A percentile compares a stretch with the other conserved stretches of the same genome.
phyloP scores from a whole-genome alignment of 768 basidiomycete genomes.

The Hygrocybe punicea region DNA sequence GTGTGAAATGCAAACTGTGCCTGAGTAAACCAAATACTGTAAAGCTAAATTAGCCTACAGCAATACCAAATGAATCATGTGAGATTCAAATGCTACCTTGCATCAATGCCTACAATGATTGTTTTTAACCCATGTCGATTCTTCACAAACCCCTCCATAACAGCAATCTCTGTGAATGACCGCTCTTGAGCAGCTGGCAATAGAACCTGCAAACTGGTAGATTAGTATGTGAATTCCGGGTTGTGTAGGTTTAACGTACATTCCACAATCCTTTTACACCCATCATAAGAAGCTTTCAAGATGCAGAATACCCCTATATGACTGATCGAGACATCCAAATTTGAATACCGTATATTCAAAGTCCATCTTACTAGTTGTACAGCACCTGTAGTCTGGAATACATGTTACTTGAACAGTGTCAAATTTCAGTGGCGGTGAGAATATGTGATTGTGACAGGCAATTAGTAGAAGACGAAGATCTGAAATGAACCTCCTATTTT shows the following conservation, averaged over 20 bases:
- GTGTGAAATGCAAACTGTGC: neutral
- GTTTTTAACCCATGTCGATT: slow-evolving; percentile 1
- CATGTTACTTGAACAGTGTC: neutral
- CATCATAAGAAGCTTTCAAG: neutral
- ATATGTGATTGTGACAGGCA: too few species aligned
- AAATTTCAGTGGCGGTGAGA: neutral
- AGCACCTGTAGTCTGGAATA: neutral
- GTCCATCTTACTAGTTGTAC: neutral
- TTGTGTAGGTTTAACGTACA: neutral
- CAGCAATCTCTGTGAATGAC: neutral
- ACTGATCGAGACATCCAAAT: neutral
- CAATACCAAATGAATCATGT: neutral
- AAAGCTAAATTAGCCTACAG: neutral
- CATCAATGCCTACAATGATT: slow-evolving; percentile 4
- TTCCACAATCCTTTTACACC: neutral
- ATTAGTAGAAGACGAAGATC: too few species aligned
- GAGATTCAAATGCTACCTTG: neutral
- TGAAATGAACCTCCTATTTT: neutral
- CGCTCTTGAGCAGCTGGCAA: neutral
- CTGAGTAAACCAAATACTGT: slow-evolving; percentile 3
- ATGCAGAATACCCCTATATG: neutral
- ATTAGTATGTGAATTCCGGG: neutral
- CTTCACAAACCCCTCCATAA: neutral
- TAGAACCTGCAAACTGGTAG: neutral
- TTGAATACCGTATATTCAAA: too few species aligned